Evolutionary conservation across 768 basidiomycete species (phyloP), one percentile per base, ranked within the genome.

Genomic region (Mycena galopus): DNA sequence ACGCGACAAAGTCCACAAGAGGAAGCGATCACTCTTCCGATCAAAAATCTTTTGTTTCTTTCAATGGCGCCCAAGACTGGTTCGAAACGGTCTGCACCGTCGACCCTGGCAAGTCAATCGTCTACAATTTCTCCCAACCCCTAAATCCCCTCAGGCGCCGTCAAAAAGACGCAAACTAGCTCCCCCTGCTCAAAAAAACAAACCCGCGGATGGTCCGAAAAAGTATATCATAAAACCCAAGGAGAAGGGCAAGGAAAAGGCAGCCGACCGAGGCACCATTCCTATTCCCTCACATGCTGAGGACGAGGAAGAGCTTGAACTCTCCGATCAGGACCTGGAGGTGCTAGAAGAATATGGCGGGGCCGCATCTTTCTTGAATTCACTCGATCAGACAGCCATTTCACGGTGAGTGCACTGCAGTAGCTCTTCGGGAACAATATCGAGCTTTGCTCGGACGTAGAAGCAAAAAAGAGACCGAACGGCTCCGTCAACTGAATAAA

Each of bases 381-480:
- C 82, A 25, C 82, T 98, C 65, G 96, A 98, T 81, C 86, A 88
- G 72, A 90, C 89, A 75, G 93, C 90, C n/a, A 93, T 98, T 68
- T 86, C 94, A 72, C 88, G 93, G 97, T 94, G 77, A 71, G 88
- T 82, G 73, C 60, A 21, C 17, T 16, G 29, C 21, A 12, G 63
- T 50, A 23, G 11, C 5, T 11, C 42, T 51, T 55, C 23, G 59
- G 67, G 50, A 71, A 8, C 50, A 62, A 65, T 3, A 9, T 75
- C 55, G n/a, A n/a, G n/a, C n/a, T n/a, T 61, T 57, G 63, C 56
- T 39, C 69, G 30, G 71, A 35, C 71, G 33, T 71, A 97, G 94
- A 90, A 96, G 94, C 77, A 95, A 95, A 82, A 94, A 92, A 75
- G 95, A 94, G 81, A 94, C 90, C 0, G 86, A 91, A 65, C 86